phyloP scores from a whole-genome alignment of 768 basidiomycete species.

The Boletus sp. region DNA sequence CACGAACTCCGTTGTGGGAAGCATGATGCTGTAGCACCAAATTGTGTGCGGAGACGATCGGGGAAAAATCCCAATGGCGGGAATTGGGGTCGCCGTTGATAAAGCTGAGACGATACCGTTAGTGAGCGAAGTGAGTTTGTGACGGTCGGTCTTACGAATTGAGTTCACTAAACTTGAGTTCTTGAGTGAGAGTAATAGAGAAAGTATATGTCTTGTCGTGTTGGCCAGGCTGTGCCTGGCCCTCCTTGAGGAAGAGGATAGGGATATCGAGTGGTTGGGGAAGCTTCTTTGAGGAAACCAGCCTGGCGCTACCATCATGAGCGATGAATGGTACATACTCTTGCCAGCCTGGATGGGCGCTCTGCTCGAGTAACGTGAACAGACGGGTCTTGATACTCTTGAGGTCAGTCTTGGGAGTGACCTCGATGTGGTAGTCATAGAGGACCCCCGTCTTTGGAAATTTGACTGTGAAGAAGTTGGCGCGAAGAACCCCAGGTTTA shows the following conservation, averaged over 20 bases:
- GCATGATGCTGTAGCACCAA: constrained; percentile 45
- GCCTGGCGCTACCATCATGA: constrained; percentile 41
- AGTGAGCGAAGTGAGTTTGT: background rate
- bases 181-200: constrained; percentile 30
- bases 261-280: constrained; percentile 35
- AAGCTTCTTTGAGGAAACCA: constrained; percentile 39
- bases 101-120: constrained; percentile 29
- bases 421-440: constrained; percentile 44
- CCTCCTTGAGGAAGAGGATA: constrained; percentile 23
- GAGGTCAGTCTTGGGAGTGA: constrained; percentile 34
- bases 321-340: constrained; percentile 32
- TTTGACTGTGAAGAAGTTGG: constrained; percentile 49
- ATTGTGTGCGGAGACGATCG: constrained; percentile 45
- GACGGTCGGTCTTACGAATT: constrained; percentile 28
- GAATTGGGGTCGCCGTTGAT: constrained; percentile 36
- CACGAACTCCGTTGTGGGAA: constrained; percentile 41
- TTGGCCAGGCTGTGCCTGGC: constrained; percentile 17
- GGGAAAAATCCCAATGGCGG: constrained; percentile 39
- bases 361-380: constrained; percentile 42
- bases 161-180: constrained; percentile 31
- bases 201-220: constrained; percentile 38
- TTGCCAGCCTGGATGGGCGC: constrained; percentile 35
- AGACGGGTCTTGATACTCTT: constrained; percentile 40
- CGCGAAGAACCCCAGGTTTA: constrained; percentile 37
- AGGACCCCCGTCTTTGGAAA: constrained; percentile 37